Percentiles rank a stretch among this genome's conserved stretches.
Conservation (phyloP, 2,329 filamentous ascomycete species). For the Penicillium olsonii region DNA sequence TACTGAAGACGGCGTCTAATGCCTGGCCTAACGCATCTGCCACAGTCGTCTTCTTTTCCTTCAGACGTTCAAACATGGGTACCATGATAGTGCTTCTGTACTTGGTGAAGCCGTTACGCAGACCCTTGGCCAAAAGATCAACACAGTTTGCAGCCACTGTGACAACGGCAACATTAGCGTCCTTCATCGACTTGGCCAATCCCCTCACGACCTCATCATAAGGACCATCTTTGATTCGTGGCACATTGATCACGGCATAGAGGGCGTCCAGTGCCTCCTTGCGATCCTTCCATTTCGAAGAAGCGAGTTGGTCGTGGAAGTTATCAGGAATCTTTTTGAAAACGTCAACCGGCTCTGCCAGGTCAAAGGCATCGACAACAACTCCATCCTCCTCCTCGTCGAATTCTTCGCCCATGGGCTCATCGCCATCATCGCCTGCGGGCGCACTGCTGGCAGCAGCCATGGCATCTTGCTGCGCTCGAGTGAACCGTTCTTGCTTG, state of each 20-base stretch:
- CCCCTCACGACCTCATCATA: constrained; percentile 81
- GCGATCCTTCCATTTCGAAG: constrained; percentile 96
- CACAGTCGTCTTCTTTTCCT: constrained; percentile 93
- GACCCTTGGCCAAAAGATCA: constrained; percentile 81
- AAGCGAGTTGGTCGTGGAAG: constrained; percentile 80
- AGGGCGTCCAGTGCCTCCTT: constrained; percentile 91
- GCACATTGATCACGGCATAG: constrained; percentile 74
- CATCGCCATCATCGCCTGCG: constrained; percentile 56
- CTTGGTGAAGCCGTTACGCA: constrained; percentile 75
- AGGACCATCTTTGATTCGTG: constrained; percentile 86
- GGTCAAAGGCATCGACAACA: constrained; percentile 78
- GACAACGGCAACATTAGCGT: constrained; percentile 94
- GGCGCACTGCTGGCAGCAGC: constrained; percentile 66
- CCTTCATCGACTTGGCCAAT: constrained; percentile 96
- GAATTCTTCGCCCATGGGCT: constrained; percentile 47
- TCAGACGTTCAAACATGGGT: constrained; percentile 91
- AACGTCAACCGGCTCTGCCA: constrained; percentile 86
- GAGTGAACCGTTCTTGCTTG: constrained; percentile 85
- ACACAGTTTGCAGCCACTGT: constrained; percentile 91
- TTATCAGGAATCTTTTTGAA: constrained; percentile 76
- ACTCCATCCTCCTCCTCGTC: constrained; percentile 61
- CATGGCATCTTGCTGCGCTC: constrained; percentile 83
- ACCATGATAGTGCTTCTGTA: constrained; percentile 79
- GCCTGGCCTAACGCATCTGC: constrained; percentile 85
- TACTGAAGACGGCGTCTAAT: constrained; percentile 69